Conservation (phyloP, 2,329 filamentous ascomycete genomes). For the Phaeophleospora eucalypticola region DNA sequence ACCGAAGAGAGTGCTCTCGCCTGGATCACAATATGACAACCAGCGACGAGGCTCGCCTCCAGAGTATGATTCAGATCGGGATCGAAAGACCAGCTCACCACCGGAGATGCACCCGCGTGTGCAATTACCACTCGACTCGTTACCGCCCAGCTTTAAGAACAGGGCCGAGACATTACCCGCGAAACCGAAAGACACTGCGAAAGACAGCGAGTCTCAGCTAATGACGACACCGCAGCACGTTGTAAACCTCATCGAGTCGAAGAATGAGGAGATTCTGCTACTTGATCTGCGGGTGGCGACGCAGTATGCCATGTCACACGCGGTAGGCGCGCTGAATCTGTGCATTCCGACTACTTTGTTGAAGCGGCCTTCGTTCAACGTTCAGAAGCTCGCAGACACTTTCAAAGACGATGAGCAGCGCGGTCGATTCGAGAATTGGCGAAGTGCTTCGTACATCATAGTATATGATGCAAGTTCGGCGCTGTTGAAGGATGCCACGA, state of each 20-base stretch:
- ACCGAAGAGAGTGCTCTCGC: conserved; percentile 47
- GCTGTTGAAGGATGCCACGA: conserved; percentile 73
- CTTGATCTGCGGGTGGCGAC: conserved; percentile 84
- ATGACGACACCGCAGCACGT: conserved; percentile 48
- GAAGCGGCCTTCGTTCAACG: conserved; percentile 84
- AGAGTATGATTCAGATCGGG: background rate
- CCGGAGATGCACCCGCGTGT: conserved; percentile 28
- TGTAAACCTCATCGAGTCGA: conserved; percentile 45
- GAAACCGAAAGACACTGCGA: conserved; percentile 19
- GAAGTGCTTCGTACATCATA: conserved; percentile 67
- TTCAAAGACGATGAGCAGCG: conserved; percentile 71
- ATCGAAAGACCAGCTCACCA: conserved; percentile 23
- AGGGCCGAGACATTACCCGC: conserved; percentile 47
- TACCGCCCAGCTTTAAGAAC: conserved; percentile 21
- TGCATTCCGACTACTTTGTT: conserved; percentile 93
- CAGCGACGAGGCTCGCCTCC: conserved; percentile 47
- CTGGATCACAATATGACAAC: conserved; percentile 40
- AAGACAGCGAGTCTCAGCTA: conserved; percentile 33
- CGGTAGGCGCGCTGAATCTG: conserved; percentile 78
- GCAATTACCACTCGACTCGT: conserved; percentile 28
- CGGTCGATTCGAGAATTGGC: conserved; percentile 72
- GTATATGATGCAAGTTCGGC: conserved; percentile 80
- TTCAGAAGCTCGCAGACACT: conserved; percentile 80
- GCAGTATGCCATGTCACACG: conserved; percentile 70
- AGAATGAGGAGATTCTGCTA: conserved; percentile 57